These are phyloP conservation scores for Pleoardoris graminearum DNA, from an alignment of 2,329 filamentous ascomycete genomes.

Conservation along the genomic window DNA sequence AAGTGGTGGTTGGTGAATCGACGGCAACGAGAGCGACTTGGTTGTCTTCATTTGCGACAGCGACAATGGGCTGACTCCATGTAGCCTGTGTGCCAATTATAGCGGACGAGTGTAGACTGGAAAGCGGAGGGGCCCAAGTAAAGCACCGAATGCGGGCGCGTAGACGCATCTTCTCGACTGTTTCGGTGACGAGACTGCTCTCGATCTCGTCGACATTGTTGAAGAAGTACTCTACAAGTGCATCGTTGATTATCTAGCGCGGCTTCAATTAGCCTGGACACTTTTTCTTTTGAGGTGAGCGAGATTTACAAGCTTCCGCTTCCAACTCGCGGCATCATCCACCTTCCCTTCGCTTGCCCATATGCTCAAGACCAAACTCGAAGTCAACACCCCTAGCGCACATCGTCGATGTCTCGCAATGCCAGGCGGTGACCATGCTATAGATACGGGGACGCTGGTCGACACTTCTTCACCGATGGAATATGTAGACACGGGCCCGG, in stretches of 20 bases:
- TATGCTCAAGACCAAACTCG: conserved; percentile 60
- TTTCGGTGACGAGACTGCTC: conserved; percentile 16
- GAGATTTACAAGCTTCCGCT: conserved; percentile 44
- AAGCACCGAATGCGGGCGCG: conserved; percentile 48
- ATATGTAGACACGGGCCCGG: conserved; percentile 52
- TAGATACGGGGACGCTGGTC: conserved; percentile 50
- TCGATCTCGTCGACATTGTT: conserved; percentile 13
- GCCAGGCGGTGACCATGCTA: conserved; percentile 62
- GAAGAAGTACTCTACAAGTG: conserved; percentile 47
- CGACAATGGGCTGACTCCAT: conserved; percentile 40
- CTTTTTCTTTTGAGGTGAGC: background rate
- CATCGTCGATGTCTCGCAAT: conserved; percentile 58
- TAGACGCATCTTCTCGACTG: conserved; percentile 42
- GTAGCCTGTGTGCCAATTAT: conserved; percentile 31
- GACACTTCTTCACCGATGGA: conserved; percentile 65
- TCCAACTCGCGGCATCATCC: conserved; percentile 53
- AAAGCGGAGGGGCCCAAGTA: conserved; percentile 44
- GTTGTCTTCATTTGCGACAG: conserved; percentile 48
- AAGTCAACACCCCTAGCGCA: conserved; percentile 59
- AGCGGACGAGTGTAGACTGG: conserved; percentile 11
- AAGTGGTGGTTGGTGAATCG: conserved; percentile 43
- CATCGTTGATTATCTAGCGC: conserved; percentile 54
- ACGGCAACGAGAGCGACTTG: conserved; percentile 45
- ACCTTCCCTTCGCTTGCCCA: conserved; percentile 56
- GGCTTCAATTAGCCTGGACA: background rate